Evolutionary conservation across 2,329 filamentous ascomycete genomes (phyloP).

Genomic region (Fusarium secorum): DNA sequence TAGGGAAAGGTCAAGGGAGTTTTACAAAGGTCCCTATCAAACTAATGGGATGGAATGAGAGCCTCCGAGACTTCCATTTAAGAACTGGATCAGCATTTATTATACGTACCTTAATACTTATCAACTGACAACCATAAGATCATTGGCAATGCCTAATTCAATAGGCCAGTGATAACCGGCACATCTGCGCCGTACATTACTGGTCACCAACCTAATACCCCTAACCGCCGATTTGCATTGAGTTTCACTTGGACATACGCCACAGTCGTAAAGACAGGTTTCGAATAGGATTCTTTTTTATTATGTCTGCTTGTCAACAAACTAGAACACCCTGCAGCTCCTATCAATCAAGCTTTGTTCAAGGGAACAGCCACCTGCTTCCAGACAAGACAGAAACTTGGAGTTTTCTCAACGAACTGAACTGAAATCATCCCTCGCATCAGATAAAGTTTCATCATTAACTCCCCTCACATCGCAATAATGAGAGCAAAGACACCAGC

Average conservation of each 20-base stretch:
- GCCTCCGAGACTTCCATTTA: not conserved
- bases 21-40: not conserved
- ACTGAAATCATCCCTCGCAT: not conserved
- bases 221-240: not conserved
- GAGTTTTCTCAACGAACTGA: constrained; percentile 11
- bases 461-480: constrained; percentile 16
- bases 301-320: constrained; percentile 1
- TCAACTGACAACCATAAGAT: not conserved
- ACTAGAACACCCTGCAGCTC: constrained; percentile 9
- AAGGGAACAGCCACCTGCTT: not conserved
- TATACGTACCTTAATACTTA: not conserved
- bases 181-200: not conserved
- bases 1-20: not conserved
- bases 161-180: not conserved
- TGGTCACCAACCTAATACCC: not conserved
- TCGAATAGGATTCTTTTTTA: not conserved
- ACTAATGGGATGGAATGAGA: not conserved
- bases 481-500: constrained; percentile 19
- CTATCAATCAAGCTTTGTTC: constrained; percentile 10
- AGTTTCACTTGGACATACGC: not conserved
- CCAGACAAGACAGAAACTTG: not conserved
- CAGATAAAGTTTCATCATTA: not conserved
- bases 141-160: not conserved
- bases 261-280: not conserved
- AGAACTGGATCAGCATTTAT: not conserved